phyloP scores from a whole-genome alignment of 2,329 filamentous ascomycete species.

The Venturia asperata region DNA sequence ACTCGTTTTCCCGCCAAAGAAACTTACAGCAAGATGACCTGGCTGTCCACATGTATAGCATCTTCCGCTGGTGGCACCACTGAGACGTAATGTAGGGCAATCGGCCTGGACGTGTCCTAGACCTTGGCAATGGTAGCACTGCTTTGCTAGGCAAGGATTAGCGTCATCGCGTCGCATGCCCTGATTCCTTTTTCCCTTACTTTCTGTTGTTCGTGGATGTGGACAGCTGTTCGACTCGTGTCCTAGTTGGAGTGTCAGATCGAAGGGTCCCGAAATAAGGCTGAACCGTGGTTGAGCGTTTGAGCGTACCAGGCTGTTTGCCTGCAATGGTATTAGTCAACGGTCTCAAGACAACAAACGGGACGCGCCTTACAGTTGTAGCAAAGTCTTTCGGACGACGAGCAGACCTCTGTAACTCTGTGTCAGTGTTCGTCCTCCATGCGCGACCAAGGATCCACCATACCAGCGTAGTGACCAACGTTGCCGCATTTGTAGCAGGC shows the following conservation, averaged over 20 bases:
- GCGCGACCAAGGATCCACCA: conserved; percentile 26
- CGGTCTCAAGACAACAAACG: neutral
- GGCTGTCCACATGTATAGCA: conserved; percentile 96
- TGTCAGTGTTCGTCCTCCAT: conserved; percentile 25
- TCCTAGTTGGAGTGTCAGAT: conserved; percentile 40
- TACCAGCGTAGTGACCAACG: conserved; percentile 48
- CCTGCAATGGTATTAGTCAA: conserved; percentile 36
- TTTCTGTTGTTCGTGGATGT: conserved; percentile 89
- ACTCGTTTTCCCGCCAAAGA: neutral
- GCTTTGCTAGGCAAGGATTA: conserved; percentile 61
- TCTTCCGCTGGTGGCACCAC: conserved; percentile 71
- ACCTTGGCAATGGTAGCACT: conserved; percentile 99
- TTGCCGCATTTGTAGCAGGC: conserved; percentile 50
- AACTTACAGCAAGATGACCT: conserved; percentile 79
- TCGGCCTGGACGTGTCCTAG: conserved; percentile 97
- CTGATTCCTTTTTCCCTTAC: conserved; percentile 39
- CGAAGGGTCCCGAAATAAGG: conserved; percentile 16
- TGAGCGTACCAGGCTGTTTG: conserved; percentile 66
- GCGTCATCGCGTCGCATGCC: conserved; percentile 12
- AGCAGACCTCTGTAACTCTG: conserved; percentile 72
- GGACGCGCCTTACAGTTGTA: conserved; percentile 79
- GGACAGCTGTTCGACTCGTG: conserved; percentile 98
- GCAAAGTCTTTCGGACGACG: conserved; percentile 94
- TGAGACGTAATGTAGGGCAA: conserved; percentile 92
- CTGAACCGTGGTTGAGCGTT: conserved; percentile 30